Percentiles rank a stretch among this genome's conserved stretches.
Conservation (phyloP, 2,329 filamentous ascomycete species). For the Paecilomyces sp. region DNA sequence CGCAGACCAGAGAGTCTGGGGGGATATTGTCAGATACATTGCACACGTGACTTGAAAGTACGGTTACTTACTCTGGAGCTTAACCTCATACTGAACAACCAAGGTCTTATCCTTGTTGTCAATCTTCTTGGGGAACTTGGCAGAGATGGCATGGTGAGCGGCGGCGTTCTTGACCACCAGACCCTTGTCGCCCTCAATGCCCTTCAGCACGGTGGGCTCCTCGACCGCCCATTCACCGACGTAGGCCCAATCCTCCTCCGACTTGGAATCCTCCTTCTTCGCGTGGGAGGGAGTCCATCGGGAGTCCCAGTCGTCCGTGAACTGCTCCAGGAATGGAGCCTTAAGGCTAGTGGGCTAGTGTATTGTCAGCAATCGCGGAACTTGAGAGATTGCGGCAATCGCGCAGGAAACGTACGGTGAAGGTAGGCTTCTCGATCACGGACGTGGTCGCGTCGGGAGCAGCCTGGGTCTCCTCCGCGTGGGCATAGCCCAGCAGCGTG, state of each 20-base stretch:
- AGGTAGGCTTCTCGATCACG: slow-evolving; percentile 65
- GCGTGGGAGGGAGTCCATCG: slow-evolving; percentile 93
- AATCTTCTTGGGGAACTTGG: slow-evolving; percentile 94
- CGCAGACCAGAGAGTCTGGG: slow-evolving; percentile 84
- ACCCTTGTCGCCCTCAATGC: slow-evolving; percentile 91
- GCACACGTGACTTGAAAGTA: neutral
- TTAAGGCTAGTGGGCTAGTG: slow-evolving; percentile 75
- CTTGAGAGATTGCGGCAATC: slow-evolving; percentile 4
- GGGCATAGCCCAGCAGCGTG: slow-evolving; percentile 58
- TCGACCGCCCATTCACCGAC: slow-evolving; percentile 95
- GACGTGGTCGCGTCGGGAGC: slow-evolving; percentile 47
- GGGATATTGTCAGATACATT: slow-evolving; percentile 23
- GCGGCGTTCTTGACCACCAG: slow-evolving; percentile 97
- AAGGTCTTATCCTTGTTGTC: slow-evolving; percentile 96
- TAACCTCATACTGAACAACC: slow-evolving; percentile 98
- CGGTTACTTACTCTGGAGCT: slow-evolving; percentile 77
- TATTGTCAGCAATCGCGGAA: slow-evolving; percentile 8
- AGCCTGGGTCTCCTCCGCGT: slow-evolving; percentile 60
- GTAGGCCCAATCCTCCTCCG: slow-evolving; percentile 91
- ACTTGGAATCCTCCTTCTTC: slow-evolving; percentile 84
- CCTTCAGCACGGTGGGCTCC: slow-evolving; percentile 84
- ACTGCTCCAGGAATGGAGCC: slow-evolving; percentile 95
- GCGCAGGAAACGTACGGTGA: slow-evolving; percentile 63
- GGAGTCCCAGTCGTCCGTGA: slow-evolving; percentile 90
- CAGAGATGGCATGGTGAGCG: slow-evolving; percentile 97